Percentiles rank a stretch among this genome's conserved stretches.
Conservation (phyloP, 2,329 filamentous ascomycete genomes). For the Torrubiella hemipterigena region DNA sequence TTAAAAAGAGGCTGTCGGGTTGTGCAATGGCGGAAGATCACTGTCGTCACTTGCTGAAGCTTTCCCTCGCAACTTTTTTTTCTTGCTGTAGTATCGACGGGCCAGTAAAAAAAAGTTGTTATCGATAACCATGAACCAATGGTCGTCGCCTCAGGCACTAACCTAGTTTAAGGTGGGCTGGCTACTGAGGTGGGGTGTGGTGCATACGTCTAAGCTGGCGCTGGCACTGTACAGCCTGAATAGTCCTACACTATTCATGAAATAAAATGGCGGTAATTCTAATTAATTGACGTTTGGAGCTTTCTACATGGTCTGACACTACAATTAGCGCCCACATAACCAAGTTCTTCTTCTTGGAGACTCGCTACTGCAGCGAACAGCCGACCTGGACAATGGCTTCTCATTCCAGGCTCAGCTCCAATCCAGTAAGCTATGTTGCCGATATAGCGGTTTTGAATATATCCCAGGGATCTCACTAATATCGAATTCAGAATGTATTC, state of each 20-base stretch:
- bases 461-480: slow-evolving; percentile 5
- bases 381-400: slow-evolving; percentile 52
- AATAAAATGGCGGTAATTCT: slow-evolving; percentile 12
- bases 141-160: no score
- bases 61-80: no score
- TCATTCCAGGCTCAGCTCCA: slow-evolving; percentile 64
- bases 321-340: slow-evolving; percentile 42
- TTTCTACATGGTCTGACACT: background rate
- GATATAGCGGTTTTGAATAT: background rate
- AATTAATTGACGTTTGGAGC: background rate
- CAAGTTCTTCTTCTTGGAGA: slow-evolving; percentile 83
- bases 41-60: background rate
- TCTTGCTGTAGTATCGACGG: no score
- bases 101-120: no score
- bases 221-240: no score
- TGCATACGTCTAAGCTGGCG: no score
- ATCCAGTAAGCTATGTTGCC: slow-evolving; percentile 36
- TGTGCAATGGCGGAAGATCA: background rate
- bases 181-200: background rate
- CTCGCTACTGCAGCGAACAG: slow-evolving; percentile 66
- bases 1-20: background rate
- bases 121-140: no score
- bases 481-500: slow-evolving; percentile 48
- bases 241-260: no score
- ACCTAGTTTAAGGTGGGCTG: no score